Conservation (phyloP, 768 basidiomycete genomes). For the Hebeloma cylindrosporum region DNA sequence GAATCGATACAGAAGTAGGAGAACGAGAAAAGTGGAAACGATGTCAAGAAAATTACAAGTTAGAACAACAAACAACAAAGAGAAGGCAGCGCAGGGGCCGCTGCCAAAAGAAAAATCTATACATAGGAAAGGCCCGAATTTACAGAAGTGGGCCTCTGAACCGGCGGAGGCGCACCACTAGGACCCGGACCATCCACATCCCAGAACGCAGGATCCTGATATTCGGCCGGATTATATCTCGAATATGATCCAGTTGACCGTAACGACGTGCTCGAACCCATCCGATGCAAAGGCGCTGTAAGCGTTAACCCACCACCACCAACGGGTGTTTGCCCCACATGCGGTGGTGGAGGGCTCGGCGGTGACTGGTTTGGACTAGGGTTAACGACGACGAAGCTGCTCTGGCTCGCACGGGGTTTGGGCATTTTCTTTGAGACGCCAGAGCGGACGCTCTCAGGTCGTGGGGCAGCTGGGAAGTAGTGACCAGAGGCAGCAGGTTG, state of each 20-base stretch:
- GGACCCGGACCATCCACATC: conserved; percentile 14
- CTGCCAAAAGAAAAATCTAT: conserved; percentile 4
- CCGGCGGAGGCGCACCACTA: conserved; percentile 4
- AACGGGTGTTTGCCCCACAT: no score
- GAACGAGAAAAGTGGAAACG: no score
- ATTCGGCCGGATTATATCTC: conserved; percentile 28
- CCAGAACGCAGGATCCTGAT: conserved; percentile 36
- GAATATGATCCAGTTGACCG: conserved; percentile 29
- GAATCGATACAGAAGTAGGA: no score
- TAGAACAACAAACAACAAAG: not conserved
- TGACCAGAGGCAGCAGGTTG: conserved; percentile 2
- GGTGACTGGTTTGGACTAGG: conserved; percentile 5
- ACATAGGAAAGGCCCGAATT: conserved; percentile 20
- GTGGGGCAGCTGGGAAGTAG: conserved; percentile 1
- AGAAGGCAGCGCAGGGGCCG: not conserved
- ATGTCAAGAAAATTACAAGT: not conserved
- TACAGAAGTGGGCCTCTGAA: conserved; percentile 10
- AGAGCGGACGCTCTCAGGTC: conserved; percentile 17
- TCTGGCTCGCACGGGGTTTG: conserved; percentile 12
- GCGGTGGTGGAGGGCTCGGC: no score
- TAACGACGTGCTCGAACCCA: conserved; percentile 31
- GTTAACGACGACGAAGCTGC: conserved; percentile 14
- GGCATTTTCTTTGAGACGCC: conserved; percentile 10
- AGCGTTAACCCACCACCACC: conserved; percentile 16
- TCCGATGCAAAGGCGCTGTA: conserved; percentile 22